phyloP scores from a whole-genome alignment of 441 rosid genomes.

The Flueggea neowawraea region DNA sequence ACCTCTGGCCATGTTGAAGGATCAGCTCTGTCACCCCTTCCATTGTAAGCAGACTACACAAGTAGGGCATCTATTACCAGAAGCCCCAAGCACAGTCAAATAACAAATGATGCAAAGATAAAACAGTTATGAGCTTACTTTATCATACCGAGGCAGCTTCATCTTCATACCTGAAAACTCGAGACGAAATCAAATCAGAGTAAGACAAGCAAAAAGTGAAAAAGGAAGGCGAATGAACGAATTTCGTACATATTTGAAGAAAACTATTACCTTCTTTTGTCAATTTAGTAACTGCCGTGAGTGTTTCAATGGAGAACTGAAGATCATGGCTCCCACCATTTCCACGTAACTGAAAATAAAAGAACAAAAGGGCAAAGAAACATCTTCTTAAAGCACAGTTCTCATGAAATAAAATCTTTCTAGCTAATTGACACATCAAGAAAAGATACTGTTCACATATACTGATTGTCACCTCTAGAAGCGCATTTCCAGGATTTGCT shows the following conservation, averaged over 20 bases:
- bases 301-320: conserved; percentile 67
- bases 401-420: background rate
- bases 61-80: conserved; percentile 10
- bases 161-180: conserved; percentile 69
- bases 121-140: conserved; percentile 40
- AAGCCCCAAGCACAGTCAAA: conserved; percentile 4
- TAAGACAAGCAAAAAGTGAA: conserved; percentile 1
- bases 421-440: no score
- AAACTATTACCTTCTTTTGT: conserved; percentile 62
- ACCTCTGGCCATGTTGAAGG: conserved; percentile 82
- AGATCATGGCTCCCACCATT: conserved; percentile 99
- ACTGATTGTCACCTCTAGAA: conserved; percentile 60
- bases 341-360: conserved; percentile 65
- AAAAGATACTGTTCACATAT: background rate
- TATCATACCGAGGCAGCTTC: conserved; percentile 91
- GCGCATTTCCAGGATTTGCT: conserved; percentile 71
- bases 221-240: background rate
- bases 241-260: background rate
- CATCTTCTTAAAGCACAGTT: background rate
- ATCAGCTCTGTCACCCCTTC: conserved; percentile 93
- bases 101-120: conserved; percentile 2
- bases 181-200: conserved; percentile 15
- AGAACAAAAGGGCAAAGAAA: conserved; percentile 5
- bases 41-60: conserved; percentile 82
- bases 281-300: conserved; percentile 50